Conservation (phyloP, 2,329 filamentous ascomycete species). For the Botryotinia narcissicola region DNA sequence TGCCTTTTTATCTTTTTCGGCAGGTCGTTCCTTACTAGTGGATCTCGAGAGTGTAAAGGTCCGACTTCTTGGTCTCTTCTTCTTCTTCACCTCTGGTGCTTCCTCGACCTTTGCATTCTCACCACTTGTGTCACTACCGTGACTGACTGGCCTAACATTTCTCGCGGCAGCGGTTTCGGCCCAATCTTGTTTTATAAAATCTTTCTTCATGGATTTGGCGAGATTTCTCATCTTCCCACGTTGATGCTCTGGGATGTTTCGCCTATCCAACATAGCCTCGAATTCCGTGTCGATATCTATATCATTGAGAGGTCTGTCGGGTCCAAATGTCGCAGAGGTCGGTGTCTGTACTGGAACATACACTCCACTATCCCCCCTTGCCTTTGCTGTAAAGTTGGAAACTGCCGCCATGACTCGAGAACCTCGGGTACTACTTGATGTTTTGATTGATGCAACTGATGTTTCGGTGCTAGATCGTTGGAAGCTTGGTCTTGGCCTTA, state of each 20-base stretch:
- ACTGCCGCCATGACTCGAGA: constrained; percentile 62
- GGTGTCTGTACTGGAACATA: constrained; percentile 27
- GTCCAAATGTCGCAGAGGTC: constrained; percentile 30
- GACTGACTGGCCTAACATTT: constrained; percentile 44
- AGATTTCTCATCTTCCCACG: constrained; percentile 91
- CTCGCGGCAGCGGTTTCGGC: constrained; percentile 58
- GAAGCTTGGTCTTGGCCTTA: constrained; percentile 28
- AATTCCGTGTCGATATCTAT: constrained; percentile 56
- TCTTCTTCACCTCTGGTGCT: constrained; percentile 43
- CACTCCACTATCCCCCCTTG: constrained; percentile 34
- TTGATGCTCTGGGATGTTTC: constrained; percentile 92
- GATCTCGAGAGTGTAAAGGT: constrained; percentile 61
- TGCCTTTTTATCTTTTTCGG: constrained; percentile 68
- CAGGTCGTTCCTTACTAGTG: constrained; percentile 54
- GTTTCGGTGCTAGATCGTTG: constrained; percentile 31
- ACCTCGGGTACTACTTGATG: constrained; percentile 45
- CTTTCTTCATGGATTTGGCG: constrained; percentile 86
- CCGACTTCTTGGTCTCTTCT: constrained; percentile 63
- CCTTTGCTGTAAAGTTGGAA: constrained; percentile 58
- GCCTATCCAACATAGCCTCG: constrained; percentile 70
- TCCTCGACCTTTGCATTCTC: constrained; percentile 41
- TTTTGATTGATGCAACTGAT: constrained; percentile 37
- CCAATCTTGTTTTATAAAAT: constrained; percentile 90
- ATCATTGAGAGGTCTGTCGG: constrained; percentile 43
- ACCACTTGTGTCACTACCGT: constrained; percentile 41